Evolutionary conservation across 441 rosid genomes (phyloP).

Genomic region (Gossypium lobatum): DNA sequence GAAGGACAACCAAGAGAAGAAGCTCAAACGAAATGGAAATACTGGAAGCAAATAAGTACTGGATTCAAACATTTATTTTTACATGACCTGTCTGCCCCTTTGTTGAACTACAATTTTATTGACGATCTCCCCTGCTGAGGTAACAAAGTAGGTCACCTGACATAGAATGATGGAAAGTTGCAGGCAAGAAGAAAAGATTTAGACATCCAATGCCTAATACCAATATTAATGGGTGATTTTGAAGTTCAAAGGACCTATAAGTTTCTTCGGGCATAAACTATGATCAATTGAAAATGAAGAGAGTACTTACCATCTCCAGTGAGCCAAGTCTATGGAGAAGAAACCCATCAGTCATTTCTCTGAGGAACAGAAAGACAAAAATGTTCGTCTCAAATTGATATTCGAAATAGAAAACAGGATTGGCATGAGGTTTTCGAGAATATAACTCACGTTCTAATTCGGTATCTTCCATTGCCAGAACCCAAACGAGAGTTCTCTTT

Average conservation of each 20-base stretch:
- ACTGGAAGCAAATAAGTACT: not conserved
- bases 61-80: slow-evolving; percentile 8
- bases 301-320: slow-evolving; percentile 51
- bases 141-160: slow-evolving; percentile 58
- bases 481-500: slow-evolving; percentile 12
- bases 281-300: not conserved
- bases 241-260: not conserved
- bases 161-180: not conserved
- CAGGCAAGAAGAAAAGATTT: not conserved
- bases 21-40: not conserved
- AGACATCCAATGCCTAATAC: not conserved
- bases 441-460: slow-evolving; percentile 17
- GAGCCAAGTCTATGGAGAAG: slow-evolving; percentile 68
- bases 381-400: slow-evolving; percentile 5
- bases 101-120: slow-evolving; percentile 35
- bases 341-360: slow-evolving; percentile 53
- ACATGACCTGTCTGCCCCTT: slow-evolving; percentile 42
- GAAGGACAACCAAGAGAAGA: no score
- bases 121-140: slow-evolving; percentile 36
- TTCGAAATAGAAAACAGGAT: not conserved
- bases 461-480: slow-evolving; percentile 17
- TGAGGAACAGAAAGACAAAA: slow-evolving; percentile 20
- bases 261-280: not conserved
- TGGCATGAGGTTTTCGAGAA: not conserved
- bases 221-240: not conserved